Base-by-base conservation (phyloP, 352 stramenopile genomes). In the Globisporangium megalacanthum region DNA sequence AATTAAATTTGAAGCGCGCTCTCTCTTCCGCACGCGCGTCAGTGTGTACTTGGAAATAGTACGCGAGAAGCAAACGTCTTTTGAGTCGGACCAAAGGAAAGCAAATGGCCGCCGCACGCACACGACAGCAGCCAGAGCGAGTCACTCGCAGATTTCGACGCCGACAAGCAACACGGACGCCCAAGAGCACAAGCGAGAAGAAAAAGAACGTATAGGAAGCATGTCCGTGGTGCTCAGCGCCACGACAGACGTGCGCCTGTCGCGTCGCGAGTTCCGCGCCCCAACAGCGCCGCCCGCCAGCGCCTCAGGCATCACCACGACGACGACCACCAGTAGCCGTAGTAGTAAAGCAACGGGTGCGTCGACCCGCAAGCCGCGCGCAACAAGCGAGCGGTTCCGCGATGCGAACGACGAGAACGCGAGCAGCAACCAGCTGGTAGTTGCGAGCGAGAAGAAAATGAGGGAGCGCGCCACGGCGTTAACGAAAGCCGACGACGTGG, bases 391-490 rank as follows among this genome's bases (percentile, higher is more conserved):
- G 22, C 39, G 35, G 19, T 60, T 60, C 22, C 9, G n/a, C 7
- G 54, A 52, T 3, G 33, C 35, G 20, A 54, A 54, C 14, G 45
- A 60, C 54, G 46, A 54, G 35, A 60, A 54, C 35, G n/a, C 37
- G 20, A 7, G 25, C 15, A 42, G 19, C 42, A 45, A 59, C 6
- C 31, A 52, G 15, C 54, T 45, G 54, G 5, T n/a, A n/a, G n/a
- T n/a, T n/a, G n/a, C n/a, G n/a, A n/a, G n/a, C n/a, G n/a, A n/a
- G n/a, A n/a, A n/a, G n/a, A n/a, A n/a, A n/a, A n/a, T n/a, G n/a
- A n/a, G n/a, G n/a, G n/a, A n/a, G n/a, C n/a, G 29, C 8, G 53
- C 35, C 25, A 58, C 54, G 45, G 44, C 47, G 29, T 6, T n/a
- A 51, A 48, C 25, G 7, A 46, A 46, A 17, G 15, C 13, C 6